phyloP scores from a whole-genome alignment of 371 early-diverging fungal species.

The Syncephalastrum sp. region DNA sequence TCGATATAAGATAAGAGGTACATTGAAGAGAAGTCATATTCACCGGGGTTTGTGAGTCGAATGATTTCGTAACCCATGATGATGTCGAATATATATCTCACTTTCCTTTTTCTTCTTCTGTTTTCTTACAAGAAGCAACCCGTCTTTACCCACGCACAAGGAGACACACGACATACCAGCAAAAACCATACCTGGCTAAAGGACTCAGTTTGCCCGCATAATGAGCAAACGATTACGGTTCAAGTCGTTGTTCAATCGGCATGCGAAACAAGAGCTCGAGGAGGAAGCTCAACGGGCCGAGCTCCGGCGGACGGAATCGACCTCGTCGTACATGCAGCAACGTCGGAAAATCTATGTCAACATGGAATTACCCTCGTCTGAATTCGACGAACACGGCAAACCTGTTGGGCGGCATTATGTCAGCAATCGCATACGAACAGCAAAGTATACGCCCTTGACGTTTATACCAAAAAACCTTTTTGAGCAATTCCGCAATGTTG shows the following conservation, averaged over 20 bases:
- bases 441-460: slow-evolving; percentile 81
- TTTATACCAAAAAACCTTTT: slow-evolving; percentile 88
- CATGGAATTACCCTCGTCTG: slow-evolving; percentile 31
- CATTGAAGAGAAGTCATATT: too few relatives aligned
- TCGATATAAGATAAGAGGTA: too few relatives aligned
- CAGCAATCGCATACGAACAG: slow-evolving; percentile 74
- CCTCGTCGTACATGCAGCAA: slow-evolving; percentile 42
- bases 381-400: slow-evolving; percentile 31
- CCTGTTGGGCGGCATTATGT: slow-evolving; percentile 22
- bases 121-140: too few relatives aligned
- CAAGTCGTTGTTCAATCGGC: slow-evolving; percentile 10
- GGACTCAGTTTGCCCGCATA: too few relatives aligned
- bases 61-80: too few relatives aligned
- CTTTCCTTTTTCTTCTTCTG: too few relatives aligned
- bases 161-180: too few relatives aligned
- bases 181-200: too few relatives aligned
- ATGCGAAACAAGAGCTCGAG: slow-evolving; percentile 15
- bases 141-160: too few relatives aligned
- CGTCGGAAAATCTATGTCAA: slow-evolving; percentile 45
- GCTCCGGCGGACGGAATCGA: slow-evolving; percentile 34
- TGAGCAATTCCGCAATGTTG: slow-evolving; percentile 85
- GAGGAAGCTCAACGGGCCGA: slow-evolving; percentile 15
- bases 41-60: too few relatives aligned
- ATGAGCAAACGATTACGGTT: slow-evolving; percentile 2
- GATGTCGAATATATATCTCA: too few relatives aligned